These are phyloP conservation scores for Cronartium ribicola DNA, from an alignment of 1,284 basidiomycete genomes.

Conservation along the genomic window DNA sequence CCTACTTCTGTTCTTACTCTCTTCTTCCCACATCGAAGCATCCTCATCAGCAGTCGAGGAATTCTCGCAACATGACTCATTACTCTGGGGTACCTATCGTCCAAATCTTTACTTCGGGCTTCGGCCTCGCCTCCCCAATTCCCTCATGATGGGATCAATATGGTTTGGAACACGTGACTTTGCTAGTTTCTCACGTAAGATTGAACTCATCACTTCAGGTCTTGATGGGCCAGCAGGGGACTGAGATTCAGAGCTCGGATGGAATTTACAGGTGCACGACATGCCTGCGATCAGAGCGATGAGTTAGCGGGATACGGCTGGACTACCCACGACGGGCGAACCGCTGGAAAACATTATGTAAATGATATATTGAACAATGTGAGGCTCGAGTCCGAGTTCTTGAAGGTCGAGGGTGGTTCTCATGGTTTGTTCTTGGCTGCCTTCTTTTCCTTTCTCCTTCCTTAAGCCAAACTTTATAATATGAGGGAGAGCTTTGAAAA, in stretches of 20 bases:
- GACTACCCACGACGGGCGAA: constrained; percentile 77
- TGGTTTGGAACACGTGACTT: constrained; percentile 85
- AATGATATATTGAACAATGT: constrained; percentile 78
- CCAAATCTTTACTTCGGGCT: constrained; percentile 91
- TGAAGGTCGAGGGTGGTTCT: constrained; percentile 72
- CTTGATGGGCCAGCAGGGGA: too few relatives aligned
- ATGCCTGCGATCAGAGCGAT: constrained; percentile 85
- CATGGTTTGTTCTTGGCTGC: constrained; percentile 53
- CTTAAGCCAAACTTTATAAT: neutral
- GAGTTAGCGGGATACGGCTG: constrained; percentile 75
- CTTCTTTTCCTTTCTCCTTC: constrained; percentile 18
- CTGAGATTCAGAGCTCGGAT: constrained; percentile 3
- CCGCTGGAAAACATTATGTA: constrained; percentile 77
- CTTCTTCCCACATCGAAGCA: neutral
- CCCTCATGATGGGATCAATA: constrained; percentile 81
- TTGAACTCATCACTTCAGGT: neutral
- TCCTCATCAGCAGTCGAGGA: neutral
- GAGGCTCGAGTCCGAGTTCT: constrained; percentile 72
- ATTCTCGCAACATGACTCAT: constrained; percentile 51
- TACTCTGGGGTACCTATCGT: constrained; percentile 86
- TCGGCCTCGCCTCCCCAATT: constrained; percentile 73
- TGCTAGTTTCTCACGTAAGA: constrained; percentile 52
- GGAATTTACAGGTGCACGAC: constrained; percentile 63
- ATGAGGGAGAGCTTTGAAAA: neutral
- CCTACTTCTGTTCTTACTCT: neutral